Base-by-base conservation (phyloP, 306 rosid genomes). In the Prunus mongolica region DNA sequence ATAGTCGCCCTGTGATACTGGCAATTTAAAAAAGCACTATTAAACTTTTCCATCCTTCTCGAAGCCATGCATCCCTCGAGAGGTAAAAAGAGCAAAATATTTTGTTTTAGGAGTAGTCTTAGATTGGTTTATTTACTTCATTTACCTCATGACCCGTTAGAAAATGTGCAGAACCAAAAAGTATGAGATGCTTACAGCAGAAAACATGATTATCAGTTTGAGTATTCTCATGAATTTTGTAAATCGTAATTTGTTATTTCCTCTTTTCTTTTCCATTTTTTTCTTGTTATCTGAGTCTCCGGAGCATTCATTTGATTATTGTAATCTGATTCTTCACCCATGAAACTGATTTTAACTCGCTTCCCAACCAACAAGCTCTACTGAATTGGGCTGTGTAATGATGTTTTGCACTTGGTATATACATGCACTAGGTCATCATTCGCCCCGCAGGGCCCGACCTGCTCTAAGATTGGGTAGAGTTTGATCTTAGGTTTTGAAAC, bases 171-270 rank as follows among this genome's bases (percentile, higher is more conserved):
- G 49, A 50, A 44, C 22, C 14, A 76, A 19, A 32, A 34, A 24
- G 16, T 62, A 22, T n/a, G 25, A 58, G 72, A 51, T 34, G 66
- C 41, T 46, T 45, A 22, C 25, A 6, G 14, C 9, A 38, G 70
- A 28, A 10, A 32, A 34, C 18, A 18, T 56, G 74, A 55, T 49
- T 25, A 34, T 22, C 55, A 25, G 13, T 44, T n/a, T 27, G 38
- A 77, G 38, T 50, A 54, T 56, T 25, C 34, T n/a, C 19, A 56
- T 46, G 78, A 81, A 65, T 72, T 82, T 27, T 72, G 81, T 54
- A 58, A 55, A 73, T 61, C 15, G 6, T 13, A 45, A 62, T 22
- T 27, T 45, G 15, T 50, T 51, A 0, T 8, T 0, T n/a, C 11
- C 30, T 9, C 38, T 20, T 19, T 1, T 1, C 3, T 12, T 4